Evolutionary conservation across 331 rosid species (phyloP), one percentile per base, ranked within the genome.

Genomic region (Rhamnella rubrinervis): DNA sequence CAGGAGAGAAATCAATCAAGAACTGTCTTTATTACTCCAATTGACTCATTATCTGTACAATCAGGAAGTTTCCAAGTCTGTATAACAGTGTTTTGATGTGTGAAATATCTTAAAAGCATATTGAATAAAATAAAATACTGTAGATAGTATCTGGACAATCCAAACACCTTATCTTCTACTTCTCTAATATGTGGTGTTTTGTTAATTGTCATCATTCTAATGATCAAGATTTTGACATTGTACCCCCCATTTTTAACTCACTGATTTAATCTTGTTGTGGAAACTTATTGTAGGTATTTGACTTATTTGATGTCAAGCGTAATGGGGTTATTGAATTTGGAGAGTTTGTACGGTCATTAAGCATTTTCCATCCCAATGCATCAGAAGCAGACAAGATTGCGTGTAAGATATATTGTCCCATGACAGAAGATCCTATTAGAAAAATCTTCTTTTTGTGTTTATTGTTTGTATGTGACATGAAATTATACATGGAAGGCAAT

Each of bases 281-380:
- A 47, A 62, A 47, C 9, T 55, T 51, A 61, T 61, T 66, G 76
- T 87, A 92, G 96, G 84, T 92, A 16, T 92, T 92, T 65, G 87
- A 83, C 63, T 69, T 89, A 79, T 92, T 92, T 80, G 96, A 89
- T 76, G n/a, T 75, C 23, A 87, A 92, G 86, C 75, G 2, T 9
- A 79, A 87, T 20, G 92, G 96, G 67, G 81, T 79, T 9, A 89
- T 92, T 60, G 92, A 72, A 35, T 92, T 89, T 40, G 96, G 78
- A 17, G 95, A 92, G 37, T 92, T 92, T 37, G 95, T 92, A 67
- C 81, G 85, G 21, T 71, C 95, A 16, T 68, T 92, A 23, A 85
- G 89, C 68, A 61, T 92, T 65, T 92, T 87, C 71, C 97, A 89
- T 67, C 96, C 97, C 41, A 65, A 72, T 59, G 71, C 97, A 71